Base-by-base conservation (phyloP, 2,329 filamentous ascomycete species). In the Penicillium sp. region DNA sequence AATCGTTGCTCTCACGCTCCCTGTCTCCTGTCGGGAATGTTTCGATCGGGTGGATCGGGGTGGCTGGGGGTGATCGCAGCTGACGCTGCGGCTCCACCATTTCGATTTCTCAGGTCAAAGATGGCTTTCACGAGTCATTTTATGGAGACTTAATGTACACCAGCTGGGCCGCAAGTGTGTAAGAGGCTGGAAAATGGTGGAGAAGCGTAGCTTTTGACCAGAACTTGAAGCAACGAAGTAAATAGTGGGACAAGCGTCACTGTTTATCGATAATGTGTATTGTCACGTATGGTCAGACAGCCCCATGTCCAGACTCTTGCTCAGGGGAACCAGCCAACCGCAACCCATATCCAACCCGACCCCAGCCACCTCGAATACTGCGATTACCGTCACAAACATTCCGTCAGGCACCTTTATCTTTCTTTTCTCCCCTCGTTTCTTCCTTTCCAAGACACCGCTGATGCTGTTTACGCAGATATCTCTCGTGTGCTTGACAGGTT, bases 281-380 rank as follows among this genome's bases (percentile, higher is more conserved):
- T 44, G 57, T 59, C 46, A 50, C 28, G 57, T 59, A 57, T 34
- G 18, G 57, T 59, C 38, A 55, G 18, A 52, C 45, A n/a, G 42
- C 44, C 33, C 26, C 4, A 46, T 42, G 49, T 55, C 51, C 39
- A 56, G 55, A 52, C 52, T 38, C 42, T 33, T 33, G 49, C 44
- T 55, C 61, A 62, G 61, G 61, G 60, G 58, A 38, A 43, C 2
- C 12, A 43, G 18, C 58, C 60, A 63, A 63, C 61, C 51, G 59
- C n/a, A 2, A 13, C 3, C 13, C 2, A 13, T 24, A 51, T 34
- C 24, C 33, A 29, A 45, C 45, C 38, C 43, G 45, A 42, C 48
- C 59, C 61, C 61, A 62, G 60, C 60, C 61, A 59, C 61, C 60
- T 24, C 42, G 54, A 60, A 64, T 63, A 61, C 54, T 43, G 44